Evolutionary conservation across 2,329 filamentous ascomycete genomes (phyloP), one percentile per base, ranked within the genome.

Genomic region (Fusarium vanettenii): DNA sequence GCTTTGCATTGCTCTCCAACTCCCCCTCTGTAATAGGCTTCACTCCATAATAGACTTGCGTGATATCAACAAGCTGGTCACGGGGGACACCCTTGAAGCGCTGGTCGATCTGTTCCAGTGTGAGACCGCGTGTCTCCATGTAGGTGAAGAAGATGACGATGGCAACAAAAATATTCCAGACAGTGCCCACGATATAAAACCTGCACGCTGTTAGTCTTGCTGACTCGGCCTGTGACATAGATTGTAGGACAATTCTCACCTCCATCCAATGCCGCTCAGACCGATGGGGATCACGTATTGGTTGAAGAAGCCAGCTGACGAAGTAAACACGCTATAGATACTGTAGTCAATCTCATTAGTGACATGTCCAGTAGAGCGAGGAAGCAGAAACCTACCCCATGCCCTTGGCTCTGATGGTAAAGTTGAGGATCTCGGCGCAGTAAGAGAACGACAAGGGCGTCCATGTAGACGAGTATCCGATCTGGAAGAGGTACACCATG

Each of bases 391-490:
- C 66, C 2, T 62, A 69, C 67, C 56, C 67, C 67, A 69, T 69
- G n/a, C 67, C 67, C 33, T 57, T 66, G 48, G 67, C 67, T 3
- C 67, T 64, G 33, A 69, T 69, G 9, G 67, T 69, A 35, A 69
- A 69, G 25, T 69, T 69, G 39, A 69, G 67, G 31, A 69, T 41
- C 43, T 69, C 67, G 16, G 67, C 67, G 9, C 67, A 69, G 41
- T 69, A 69, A 7, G 67, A 69, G 41, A 69, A 69, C 22, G 67
- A 69, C 6, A 69, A 14, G 14, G 67, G 67, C 13, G 67, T 68
- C 68, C 68, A 70, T 4, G 64, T 70, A 8, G 64, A 70, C 2
- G 68, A 70, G 22, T 70, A 70, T 22, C 68, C 68, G n/a, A 70
- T 60, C 39, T 70, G 68, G 35, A 70, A 70, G n/a, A 70, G 41